Percentiles rank a stretch among this genome's conserved stretches.
Conservation (phyloP, 345 rosid genomes). For the Gynandropsis gynandra region DNA sequence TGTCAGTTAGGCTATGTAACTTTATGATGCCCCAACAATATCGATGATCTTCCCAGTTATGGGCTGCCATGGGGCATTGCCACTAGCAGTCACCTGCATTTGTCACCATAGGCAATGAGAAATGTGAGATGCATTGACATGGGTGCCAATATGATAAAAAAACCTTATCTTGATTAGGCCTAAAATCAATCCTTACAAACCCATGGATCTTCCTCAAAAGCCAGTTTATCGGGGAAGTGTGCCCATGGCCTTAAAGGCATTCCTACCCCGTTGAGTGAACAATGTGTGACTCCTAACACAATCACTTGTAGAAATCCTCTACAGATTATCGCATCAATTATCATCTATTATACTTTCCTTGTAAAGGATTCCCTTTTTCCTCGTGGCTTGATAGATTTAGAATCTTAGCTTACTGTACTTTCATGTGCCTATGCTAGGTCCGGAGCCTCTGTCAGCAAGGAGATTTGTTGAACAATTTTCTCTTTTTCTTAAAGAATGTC, state of each 20-base stretch:
- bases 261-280: no score
- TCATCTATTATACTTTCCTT: background rate
- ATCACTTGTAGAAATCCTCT: background rate
- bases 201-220: no score
- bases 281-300: no score
- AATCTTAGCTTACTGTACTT: conserved; percentile 11
- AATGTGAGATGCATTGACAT: conserved; percentile 1
- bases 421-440: conserved; percentile 69
- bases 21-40: no score
- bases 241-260: no score
- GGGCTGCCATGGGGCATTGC: no score
- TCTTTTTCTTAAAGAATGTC: conserved; percentile 46
- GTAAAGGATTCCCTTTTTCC: background rate
- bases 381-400: conserved; percentile 5
- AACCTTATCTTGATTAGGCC: no score
- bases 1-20: no score
- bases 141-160: no score
- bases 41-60: no score
- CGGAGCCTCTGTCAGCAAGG: conserved; percentile 68
- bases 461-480: conserved; percentile 49
- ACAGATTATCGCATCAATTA: background rate
- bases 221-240: no score
- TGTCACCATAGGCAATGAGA: background rate
- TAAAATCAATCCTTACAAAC: no score
- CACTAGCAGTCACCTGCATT: background rate